Evolutionary conservation across 1,284 basidiomycete genomes (phyloP).

Genomic region (Rhodotorula sp.): DNA sequence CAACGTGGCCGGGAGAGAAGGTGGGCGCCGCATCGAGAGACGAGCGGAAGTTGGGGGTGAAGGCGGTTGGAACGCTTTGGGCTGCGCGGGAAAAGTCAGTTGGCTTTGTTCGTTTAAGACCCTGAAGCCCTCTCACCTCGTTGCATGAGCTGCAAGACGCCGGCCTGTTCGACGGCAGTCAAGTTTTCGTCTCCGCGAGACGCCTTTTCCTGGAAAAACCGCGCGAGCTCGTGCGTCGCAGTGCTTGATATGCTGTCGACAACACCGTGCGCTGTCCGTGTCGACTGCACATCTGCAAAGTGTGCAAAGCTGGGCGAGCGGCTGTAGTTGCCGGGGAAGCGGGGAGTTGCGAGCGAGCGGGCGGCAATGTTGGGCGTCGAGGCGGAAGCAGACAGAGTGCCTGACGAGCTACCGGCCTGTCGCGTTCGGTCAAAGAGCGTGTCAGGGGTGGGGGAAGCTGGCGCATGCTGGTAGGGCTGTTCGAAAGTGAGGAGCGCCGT

Average conservation of each 20-base stretch:
- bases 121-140: too few relatives aligned
- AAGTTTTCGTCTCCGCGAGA: conserved; percentile 27
- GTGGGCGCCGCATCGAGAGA: not conserved
- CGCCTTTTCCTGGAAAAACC: conserved; percentile 30
- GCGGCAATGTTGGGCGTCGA: conserved; percentile 28
- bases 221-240: conserved; percentile 33
- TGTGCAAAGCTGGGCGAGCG: conserved; percentile 1
- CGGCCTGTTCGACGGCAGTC: conserved; percentile 33
- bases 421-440: not conserved
- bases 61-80: conserved; percentile 32
- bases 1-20: not conserved
- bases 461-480: not conserved
- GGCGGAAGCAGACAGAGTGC: conserved; percentile 9
- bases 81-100: conserved; percentile 1
- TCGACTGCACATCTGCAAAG: not conserved
- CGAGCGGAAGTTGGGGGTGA: conserved; percentile 34
- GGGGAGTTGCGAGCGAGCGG: not conserved
- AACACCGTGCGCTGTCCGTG: not conserved
- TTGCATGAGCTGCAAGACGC: conserved; percentile 34
- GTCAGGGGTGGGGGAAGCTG: not conserved
- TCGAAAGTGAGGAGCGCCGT: not conserved
- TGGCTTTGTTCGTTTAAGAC: too few relatives aligned
- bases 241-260: not conserved
- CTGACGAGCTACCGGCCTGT: not conserved
- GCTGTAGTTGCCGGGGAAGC: not conserved